Conservation (phyloP, 768 basidiomycete genomes). For the Boletus barrowsii region DNA sequence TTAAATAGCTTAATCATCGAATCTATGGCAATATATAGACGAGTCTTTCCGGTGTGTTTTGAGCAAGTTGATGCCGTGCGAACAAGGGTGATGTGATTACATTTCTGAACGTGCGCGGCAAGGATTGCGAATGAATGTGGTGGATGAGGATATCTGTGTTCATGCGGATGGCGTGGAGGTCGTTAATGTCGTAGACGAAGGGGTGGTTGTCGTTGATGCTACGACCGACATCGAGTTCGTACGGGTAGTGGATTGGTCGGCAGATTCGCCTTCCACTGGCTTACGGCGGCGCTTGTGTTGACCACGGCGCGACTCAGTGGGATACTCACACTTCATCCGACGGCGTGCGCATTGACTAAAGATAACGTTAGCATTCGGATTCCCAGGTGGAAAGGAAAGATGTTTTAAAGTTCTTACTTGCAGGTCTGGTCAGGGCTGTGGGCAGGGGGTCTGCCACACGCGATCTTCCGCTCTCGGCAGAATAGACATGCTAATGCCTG, state of each 20-base stretch:
- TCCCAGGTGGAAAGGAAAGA: conserved; percentile 2
- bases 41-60: conserved; percentile 15
- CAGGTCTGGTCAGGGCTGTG: conserved; percentile 38
- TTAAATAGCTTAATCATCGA: conserved; percentile 22
- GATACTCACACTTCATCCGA: conserved; percentile 44
- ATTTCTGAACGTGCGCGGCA: conserved; percentile 10
- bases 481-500: conserved; percentile 47
- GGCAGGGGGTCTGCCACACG: conserved; percentile 43
- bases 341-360: conserved; percentile 47
- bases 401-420: conserved; percentile 38
- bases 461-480: conserved; percentile 50
- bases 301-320: conserved; percentile 48
- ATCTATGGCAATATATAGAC: conserved; percentile 24
- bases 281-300: conserved; percentile 42
- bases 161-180: conserved; percentile 20
- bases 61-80: conserved; percentile 9
- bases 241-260: conserved; percentile 17
- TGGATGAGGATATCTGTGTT: conserved; percentile 6
- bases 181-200: conserved; percentile 23
- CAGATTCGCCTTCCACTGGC: conserved; percentile 25
- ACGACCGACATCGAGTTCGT: conserved; percentile 20
- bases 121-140: conserved; percentile 2
- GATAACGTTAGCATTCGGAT: conserved; percentile 17
- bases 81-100: conserved; percentile 4
- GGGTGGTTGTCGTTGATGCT: conserved; percentile 10